These are phyloP conservation scores for Escallonia herrerae DNA, from an alignment of 129 eudicot species.

Conservation along the genomic window DNA sequence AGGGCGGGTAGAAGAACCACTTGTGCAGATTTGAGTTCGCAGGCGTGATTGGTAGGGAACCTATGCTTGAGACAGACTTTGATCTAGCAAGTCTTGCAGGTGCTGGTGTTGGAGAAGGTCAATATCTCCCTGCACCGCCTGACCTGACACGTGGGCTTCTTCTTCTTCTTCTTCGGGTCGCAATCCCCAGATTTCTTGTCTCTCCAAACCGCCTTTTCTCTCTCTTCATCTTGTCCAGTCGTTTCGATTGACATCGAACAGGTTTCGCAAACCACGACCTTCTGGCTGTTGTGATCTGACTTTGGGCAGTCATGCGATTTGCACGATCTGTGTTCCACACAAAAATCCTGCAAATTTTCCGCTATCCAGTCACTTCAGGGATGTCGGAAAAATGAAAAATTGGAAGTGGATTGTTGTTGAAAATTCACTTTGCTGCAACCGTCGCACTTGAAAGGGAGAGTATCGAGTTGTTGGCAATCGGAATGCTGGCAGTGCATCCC, in stretches of 20 bases:
- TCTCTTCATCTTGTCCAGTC: conserved; percentile 56
- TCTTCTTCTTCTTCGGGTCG: conserved; percentile 73
- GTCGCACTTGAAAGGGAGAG: conserved; percentile 78
- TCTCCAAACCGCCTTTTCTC: conserved; percentile 24
- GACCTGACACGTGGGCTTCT: conserved; percentile 60
- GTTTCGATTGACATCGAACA: conserved; percentile 76
- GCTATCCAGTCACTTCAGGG: neutral
- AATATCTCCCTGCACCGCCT: conserved; percentile 55
- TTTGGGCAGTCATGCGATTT: conserved; percentile 77
- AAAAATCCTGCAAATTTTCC: conserved; percentile 46
- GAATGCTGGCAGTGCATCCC: conserved; percentile 75
- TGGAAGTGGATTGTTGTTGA: neutral
- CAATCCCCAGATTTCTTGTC: conserved; percentile 63
- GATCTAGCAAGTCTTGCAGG: conserved; percentile 48
- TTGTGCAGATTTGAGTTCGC: too few species aligned
- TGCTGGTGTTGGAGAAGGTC: conserved; percentile 61
- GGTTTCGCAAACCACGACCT: conserved; percentile 53
- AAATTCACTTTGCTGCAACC: conserved; percentile 61
- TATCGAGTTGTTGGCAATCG: conserved; percentile 81
- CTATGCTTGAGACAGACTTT: conserved; percentile 71
- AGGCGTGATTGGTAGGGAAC: conserved; percentile 61
- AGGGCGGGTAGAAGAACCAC: too few species aligned
- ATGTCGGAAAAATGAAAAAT: neutral
- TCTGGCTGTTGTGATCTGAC: conserved; percentile 60
- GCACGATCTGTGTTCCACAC: conserved; percentile 73